Conservation (phyloP, 2,329 filamentous ascomycete species). For the Aaosphaeria arxii region DNA sequence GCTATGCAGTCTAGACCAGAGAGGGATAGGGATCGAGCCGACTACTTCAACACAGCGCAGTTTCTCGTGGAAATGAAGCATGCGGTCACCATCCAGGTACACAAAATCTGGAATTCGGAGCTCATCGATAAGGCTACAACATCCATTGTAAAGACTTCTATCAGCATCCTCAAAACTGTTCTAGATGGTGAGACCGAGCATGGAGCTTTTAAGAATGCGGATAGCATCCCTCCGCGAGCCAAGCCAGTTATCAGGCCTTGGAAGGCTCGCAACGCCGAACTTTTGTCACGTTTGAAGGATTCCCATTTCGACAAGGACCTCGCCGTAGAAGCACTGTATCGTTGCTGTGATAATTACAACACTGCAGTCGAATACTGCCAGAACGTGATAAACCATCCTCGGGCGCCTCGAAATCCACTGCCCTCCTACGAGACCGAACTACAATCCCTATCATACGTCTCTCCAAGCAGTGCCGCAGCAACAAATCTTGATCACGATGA, state of each 20-base stretch:
- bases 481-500: constrained; percentile 30
- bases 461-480: constrained; percentile 31
- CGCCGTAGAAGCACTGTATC: constrained; percentile 75
- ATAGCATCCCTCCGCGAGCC: constrained; percentile 53
- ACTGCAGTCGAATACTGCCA: constrained; percentile 72
- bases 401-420: constrained; percentile 65
- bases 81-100: constrained; percentile 72
- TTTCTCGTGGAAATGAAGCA: constrained; percentile 84
- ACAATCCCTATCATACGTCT: constrained; percentile 23
- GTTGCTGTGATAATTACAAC: constrained; percentile 65
- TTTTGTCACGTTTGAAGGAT: constrained; percentile 43
- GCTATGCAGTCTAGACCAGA: constrained; percentile 52
- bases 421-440: constrained; percentile 47
- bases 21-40: constrained; percentile 54
- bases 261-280: constrained; percentile 47
- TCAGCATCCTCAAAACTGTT: constrained; percentile 79
- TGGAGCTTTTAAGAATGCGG: constrained; percentile 59
- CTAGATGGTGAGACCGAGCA: constrained; percentile 74
- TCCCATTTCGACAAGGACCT: constrained; percentile 59
- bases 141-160: constrained; percentile 71
- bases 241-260: constrained; percentile 52
- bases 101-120: constrained; percentile 79
- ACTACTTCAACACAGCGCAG: constrained; percentile 67
- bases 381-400: constrained; percentile 56
- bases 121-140: constrained; percentile 79